A percentile compares a stretch with the other conserved stretches of the same genome.
Evolutionary conservation across 345 rosid genomes (phyloP).

Genomic region (Carallia brachiata): DNA sequence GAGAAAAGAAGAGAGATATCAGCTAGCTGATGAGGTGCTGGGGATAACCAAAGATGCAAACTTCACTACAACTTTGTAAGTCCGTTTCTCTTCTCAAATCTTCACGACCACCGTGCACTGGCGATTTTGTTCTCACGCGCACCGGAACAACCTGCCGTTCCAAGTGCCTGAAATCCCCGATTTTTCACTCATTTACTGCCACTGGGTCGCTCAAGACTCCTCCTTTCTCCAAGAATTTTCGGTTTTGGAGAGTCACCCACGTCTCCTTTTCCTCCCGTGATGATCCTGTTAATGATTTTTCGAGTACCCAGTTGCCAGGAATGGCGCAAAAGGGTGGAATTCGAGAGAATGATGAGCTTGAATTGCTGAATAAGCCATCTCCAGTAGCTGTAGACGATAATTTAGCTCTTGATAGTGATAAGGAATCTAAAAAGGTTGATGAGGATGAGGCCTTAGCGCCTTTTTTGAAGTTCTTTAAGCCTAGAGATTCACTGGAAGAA

Average conservation of each 20-base stretch:
- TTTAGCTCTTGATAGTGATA: constrained; percentile 29
- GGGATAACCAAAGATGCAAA: constrained; percentile 51
- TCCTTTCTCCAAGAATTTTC: constrained; percentile 14
- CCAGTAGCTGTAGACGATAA: constrained; percentile 33
- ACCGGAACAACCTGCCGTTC: constrained; percentile 3
- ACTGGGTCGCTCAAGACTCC: constrained; percentile 5
- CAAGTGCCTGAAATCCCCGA: constrained; percentile 21
- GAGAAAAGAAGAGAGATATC: not conserved
- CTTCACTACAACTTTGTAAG: constrained; percentile 49
- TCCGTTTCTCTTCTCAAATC: constrained; percentile 30
- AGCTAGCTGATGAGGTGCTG: constrained; percentile 18
- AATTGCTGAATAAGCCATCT: constrained; percentile 61
- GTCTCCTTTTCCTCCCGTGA: constrained; percentile 38
- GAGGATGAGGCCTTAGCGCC: constrained; percentile 73
- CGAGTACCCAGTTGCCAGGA: constrained; percentile 34
- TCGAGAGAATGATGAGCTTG: constrained; percentile 55
- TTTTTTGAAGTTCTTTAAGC: constrained; percentile 75
- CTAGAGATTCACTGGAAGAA: constrained; percentile 35
- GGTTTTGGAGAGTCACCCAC: constrained; percentile 28
- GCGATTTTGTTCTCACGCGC: constrained; percentile 3
- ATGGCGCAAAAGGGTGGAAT: constrained; percentile 24
- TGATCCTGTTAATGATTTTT: constrained; percentile 30
- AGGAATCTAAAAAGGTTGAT: constrained; percentile 25
- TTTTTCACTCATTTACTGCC: constrained; percentile 22
- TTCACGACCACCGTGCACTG: constrained; percentile 10